Base-by-base conservation (phyloP, 306 rosid genomes). In the Quercus robur region DNA sequence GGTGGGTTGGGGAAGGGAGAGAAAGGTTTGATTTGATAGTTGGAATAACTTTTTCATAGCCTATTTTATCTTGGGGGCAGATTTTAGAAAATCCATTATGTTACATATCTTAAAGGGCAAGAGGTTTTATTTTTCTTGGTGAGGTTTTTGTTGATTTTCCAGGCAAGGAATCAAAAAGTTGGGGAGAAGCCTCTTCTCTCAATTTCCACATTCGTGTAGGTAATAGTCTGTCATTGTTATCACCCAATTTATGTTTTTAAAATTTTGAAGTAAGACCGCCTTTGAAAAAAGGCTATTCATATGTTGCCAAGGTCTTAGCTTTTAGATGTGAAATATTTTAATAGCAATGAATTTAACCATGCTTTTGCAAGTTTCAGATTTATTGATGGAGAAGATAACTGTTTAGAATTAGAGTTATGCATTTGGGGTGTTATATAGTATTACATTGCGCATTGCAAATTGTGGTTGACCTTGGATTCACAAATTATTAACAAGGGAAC, bases 151-250 rank as follows among this genome's bases (percentile, higher is more conserved):
- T 84, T 88, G 57, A 49, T 70, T 90, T 62, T 88, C 90, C 97
- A 96, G 99, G 91, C 99, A 87, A 91, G 97, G 89, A 51, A 91
- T 74, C 92, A 26, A 85, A 96, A 93, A 80, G 99, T 96, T 64
- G 98, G 99, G 87, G 99, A 96, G 91, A 96, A 91, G 78, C 93
- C 99, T 83, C 94, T 95, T 86, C 99, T 95, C 83, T 93, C 99
- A 57, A 25, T 96, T 81, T 91, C 98, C 67, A 87, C 92, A 68
- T 83, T 96, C 52, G 28, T 85, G 84, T 98, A 96, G 99, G 98
- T 96, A 87, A 70, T 67, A 69, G n/a, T 33, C 75, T 35, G 13
- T 78, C 75, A 13, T 44, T 75, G 55, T 31, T 15, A 70, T 38
- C 4, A 51, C 75, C 19, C 35, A 41, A 70, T 78, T 82, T 38